A percentile compares a stretch with the other conserved stretches of the same genome.
Conservation (phyloP, 1,284 basidiomycete species). For the Ceratobasidium sp. region DNA sequence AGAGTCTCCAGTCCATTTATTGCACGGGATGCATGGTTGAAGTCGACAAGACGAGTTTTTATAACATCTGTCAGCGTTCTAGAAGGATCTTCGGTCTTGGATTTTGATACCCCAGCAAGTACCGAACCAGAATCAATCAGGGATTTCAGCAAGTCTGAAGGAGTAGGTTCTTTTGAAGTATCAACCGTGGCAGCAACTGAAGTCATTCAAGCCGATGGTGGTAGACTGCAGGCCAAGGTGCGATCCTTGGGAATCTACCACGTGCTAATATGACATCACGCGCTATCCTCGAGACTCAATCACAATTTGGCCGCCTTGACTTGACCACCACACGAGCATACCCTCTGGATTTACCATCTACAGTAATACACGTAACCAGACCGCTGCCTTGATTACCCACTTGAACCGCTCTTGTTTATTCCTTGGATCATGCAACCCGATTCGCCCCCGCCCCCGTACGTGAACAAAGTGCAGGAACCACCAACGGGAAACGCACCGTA, state of each 20-base stretch:
- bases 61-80: constrained; percentile 19
- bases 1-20: constrained; percentile 7
- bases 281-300: constrained; percentile 7
- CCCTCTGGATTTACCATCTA: neutral
- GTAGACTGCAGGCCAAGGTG: neutral
- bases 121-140: constrained; percentile 23
- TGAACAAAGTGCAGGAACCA: neutral
- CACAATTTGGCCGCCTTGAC: neutral
- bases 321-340: constrained; percentile 3
- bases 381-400: neutral
- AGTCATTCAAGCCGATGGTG: constrained; percentile 4
- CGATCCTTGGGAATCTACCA: constrained; percentile 6
- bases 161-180: neutral
- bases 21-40: constrained; percentile 2
- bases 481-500: constrained; percentile 2
- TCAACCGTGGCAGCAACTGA: neutral
- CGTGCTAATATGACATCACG: constrained; percentile 42
- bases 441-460: constrained; percentile 33
- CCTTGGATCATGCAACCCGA: constrained; percentile 21
- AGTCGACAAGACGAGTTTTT: constrained; percentile 28
- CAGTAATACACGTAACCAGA: neutral
- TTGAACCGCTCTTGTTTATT: neutral
- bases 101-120: constrained; percentile 14
- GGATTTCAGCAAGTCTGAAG: constrained; percentile 23
- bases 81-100: constrained; percentile 15